Percentiles rank a stretch among this genome's conserved stretches.
phyloP scores from a whole-genome alignment of 768 basidiomycete genomes.

The Suillus brevipes region DNA sequence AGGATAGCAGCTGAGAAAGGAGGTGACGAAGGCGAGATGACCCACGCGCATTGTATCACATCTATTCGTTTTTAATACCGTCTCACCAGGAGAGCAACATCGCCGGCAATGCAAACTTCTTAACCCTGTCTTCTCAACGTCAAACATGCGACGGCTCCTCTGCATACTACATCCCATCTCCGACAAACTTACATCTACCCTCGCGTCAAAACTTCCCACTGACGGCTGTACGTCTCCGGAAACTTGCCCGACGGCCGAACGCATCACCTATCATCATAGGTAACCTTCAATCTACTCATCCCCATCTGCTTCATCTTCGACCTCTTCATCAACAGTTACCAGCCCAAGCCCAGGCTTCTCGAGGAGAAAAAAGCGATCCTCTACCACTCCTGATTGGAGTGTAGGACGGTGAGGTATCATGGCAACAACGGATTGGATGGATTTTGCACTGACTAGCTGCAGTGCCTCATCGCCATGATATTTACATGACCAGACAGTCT shows the following conservation, averaged over 20 bases:
- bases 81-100: slow-evolving; percentile 39
- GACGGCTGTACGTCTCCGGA: slow-evolving; percentile 27
- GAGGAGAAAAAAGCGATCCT: neutral
- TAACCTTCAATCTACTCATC: neutral
- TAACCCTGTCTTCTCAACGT: slow-evolving; percentile 44
- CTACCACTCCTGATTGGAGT: neutral
- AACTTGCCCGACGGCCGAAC: too few species aligned
- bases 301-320: neutral
- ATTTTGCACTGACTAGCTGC: slow-evolving; percentile 2
- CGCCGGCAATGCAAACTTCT: slow-evolving; percentile 44
- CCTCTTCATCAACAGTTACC: neutral
- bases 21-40: slow-evolving; percentile 48
- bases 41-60: too few species aligned
- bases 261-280: too few species aligned
- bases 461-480: neutral
- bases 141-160: slow-evolving; percentile 37
- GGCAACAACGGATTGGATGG: neutral
- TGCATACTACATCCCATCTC: slow-evolving; percentile 35
- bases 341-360: neutral
- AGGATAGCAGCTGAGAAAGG: slow-evolving; percentile 35
- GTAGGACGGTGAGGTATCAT: slow-evolving; percentile 5
- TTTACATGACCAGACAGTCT: neutral
- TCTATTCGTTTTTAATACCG: slow-evolving; percentile 5
- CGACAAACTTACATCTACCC: slow-evolving; percentile 20
- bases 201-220: slow-evolving; percentile 20